Conservation (phyloP, 352 stramenopile species). For the Phytophthora palmivora region DNA sequence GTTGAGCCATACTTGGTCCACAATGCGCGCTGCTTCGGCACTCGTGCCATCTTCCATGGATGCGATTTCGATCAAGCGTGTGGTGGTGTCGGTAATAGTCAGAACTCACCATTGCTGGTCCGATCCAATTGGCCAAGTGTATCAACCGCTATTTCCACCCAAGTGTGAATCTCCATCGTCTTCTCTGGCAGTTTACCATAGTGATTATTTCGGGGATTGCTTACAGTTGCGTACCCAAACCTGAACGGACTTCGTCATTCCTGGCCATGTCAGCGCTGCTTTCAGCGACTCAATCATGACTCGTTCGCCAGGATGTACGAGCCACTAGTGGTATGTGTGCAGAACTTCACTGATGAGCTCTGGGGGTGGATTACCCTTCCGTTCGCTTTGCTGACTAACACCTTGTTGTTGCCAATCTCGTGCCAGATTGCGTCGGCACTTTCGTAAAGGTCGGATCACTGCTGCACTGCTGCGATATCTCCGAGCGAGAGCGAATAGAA, state of each 20-base stretch:
- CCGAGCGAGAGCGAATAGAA: not conserved
- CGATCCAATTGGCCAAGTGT: not conserved
- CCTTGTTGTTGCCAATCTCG: too few species aligned
- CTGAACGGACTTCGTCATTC: not conserved
- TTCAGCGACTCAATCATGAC: not conserved
- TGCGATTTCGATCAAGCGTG: not conserved
- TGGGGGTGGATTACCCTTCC: not conserved
- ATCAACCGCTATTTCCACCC: not conserved
- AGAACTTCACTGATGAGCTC: not conserved
- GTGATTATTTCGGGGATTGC: not conserved
- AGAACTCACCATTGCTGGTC: not conserved
- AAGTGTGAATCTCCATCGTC: not conserved
- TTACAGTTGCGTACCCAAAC: not conserved
- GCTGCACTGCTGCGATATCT: too few species aligned
- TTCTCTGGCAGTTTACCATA: not conserved
- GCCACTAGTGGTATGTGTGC: not conserved
- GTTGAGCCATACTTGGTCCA: slow-evolving; percentile 13
- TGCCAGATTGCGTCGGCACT: too few species aligned
- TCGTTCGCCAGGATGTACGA: not conserved
- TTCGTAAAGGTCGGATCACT: too few species aligned
- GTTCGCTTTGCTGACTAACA: not conserved
- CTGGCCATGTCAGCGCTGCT: too few species aligned
- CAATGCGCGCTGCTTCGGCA: too few species aligned
- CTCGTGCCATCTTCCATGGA: slow-evolving; percentile 1
- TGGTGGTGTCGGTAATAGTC: slow-evolving; percentile 9